These are phyloP conservation scores for Acanthamoeba castellanii DNA, from an alignment of 208 protist species.

Conservation along the genomic window DNA sequence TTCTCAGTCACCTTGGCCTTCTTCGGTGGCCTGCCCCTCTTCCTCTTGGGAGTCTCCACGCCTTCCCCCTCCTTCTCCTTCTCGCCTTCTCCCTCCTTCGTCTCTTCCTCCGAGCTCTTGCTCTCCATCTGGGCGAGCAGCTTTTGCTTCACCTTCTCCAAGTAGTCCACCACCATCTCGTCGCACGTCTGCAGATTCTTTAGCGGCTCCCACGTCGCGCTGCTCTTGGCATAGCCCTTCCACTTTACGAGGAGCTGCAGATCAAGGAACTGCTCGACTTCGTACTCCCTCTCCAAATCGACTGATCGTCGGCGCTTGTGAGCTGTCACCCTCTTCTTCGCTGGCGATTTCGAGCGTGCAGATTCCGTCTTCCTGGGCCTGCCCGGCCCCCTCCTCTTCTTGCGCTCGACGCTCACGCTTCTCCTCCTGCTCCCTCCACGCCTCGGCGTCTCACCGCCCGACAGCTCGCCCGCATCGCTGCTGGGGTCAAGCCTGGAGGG, in stretches of 20 bases:
- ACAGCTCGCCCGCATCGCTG: too few relatives aligned
- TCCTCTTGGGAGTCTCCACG: background rate
- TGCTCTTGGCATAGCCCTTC: constrained; percentile 42
- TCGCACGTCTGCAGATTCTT: background rate
- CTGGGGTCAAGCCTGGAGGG: background rate
- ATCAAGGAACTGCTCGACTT: background rate
- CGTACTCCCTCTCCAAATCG: background rate
- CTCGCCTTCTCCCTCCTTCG: background rate
- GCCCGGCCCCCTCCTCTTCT: background rate
- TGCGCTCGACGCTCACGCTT: background rate
- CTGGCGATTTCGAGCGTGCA: background rate
- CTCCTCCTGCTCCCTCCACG: background rate
- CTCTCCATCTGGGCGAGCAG: background rate
- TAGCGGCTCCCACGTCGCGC: constrained; percentile 11
- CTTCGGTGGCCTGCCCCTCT: background rate
- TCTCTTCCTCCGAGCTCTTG: background rate
- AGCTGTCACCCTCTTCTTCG: background rate
- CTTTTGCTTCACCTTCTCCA: background rate
- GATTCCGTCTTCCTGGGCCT: background rate
- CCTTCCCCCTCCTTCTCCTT: background rate
- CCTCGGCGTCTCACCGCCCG: background rate
- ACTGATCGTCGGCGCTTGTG: background rate
- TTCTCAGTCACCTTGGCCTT: background rate
- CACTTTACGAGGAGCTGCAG: constrained; percentile 7
- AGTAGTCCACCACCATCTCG: background rate